Conservation (phyloP, 805 yeast genomes). For the Tetrapisispora arboricola region DNA sequence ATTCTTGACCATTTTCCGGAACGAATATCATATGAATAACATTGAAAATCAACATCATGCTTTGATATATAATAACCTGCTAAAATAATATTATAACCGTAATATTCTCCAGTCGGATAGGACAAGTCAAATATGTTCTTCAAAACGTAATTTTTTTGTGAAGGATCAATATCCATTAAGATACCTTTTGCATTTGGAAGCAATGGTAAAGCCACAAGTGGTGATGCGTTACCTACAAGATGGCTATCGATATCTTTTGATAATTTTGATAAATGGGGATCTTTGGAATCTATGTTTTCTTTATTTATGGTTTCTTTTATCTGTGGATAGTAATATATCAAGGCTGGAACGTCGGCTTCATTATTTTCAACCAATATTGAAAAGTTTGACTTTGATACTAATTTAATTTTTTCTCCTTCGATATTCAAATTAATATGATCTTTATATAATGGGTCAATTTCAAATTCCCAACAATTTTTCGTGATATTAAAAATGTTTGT, state of each 20-base stretch:
- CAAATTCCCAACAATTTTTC: conserved; percentile 25
- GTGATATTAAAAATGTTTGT: conserved; percentile 26
- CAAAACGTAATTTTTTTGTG: conserved; percentile 11
- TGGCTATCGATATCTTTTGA: conserved; percentile 1
- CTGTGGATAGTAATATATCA: not conserved
- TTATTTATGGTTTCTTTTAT: conserved; percentile 5
- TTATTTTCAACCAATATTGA: conserved; percentile 17
- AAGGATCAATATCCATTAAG: conserved; percentile 17
- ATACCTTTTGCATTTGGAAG: conserved; percentile 26
- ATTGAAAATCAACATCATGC: conserved; percentile 16
- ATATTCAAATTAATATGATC: conserved; percentile 14
- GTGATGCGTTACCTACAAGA: conserved; percentile 8
- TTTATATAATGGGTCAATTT: conserved; percentile 5
- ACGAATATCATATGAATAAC: conserved; percentile 25
- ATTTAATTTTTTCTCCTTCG: conserved; percentile 9
- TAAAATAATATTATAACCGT: conserved; percentile 56
- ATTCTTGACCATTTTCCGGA: conserved; percentile 51
- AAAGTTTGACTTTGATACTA: conserved; percentile 11
- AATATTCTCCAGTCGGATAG: conserved; percentile 51
- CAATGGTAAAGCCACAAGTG: conserved; percentile 29
- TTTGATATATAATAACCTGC: conserved; percentile 47
- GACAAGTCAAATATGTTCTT: conserved; percentile 31
- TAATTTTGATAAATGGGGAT: not conserved
- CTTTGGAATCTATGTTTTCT: conserved; percentile 6
- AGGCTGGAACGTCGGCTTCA: conserved; percentile 4